A percentile compares a stretch with the other conserved stretches of the same genome.
Conservation (phyloP, 192 early-diverging fungal genomes). For the Coemansia sp. region DNA sequence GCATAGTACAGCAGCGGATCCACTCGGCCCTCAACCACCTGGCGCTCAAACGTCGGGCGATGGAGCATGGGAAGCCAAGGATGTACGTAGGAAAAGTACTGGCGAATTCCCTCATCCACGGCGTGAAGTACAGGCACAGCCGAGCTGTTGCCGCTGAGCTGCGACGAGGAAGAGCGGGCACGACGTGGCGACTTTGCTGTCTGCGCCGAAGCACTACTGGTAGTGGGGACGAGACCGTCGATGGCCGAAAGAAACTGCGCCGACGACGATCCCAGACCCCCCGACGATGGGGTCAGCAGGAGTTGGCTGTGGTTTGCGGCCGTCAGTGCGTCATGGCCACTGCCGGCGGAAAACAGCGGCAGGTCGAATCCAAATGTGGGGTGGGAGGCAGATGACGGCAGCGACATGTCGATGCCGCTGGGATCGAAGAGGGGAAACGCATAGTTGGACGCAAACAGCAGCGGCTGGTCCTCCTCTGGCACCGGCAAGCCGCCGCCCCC, state of each 20-base stretch:
- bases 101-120: slow-evolving; percentile 26
- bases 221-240: too few species aligned
- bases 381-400: neutral
- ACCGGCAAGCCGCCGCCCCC: neutral
- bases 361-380: neutral
- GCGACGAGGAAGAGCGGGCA: too few species aligned
- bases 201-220: too few species aligned
- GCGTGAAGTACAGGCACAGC: neutral
- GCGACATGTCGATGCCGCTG: too few species aligned
- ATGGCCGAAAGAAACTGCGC: too few species aligned
- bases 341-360: too few species aligned
- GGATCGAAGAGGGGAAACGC: slow-evolving; percentile 25
- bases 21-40: slow-evolving; percentile 24
- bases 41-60: slow-evolving; percentile 42
- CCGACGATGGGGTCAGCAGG: too few species aligned
- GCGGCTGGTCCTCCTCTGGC: neutral
- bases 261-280: too few species aligned
- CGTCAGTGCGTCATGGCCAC: neutral
- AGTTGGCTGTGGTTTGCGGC: too few species aligned
- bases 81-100: slow-evolving; percentile 46
- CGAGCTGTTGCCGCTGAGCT: neutral
- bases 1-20: slow-evolving; percentile 36
- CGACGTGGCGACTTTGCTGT: too few species aligned
- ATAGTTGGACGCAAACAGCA: slow-evolving; percentile 37
- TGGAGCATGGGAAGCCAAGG: slow-evolving; percentile 50